Evolutionary conservation across 169 alveolate genomes (phyloP).

Genomic region (Amoebophrya sp.): DNA sequence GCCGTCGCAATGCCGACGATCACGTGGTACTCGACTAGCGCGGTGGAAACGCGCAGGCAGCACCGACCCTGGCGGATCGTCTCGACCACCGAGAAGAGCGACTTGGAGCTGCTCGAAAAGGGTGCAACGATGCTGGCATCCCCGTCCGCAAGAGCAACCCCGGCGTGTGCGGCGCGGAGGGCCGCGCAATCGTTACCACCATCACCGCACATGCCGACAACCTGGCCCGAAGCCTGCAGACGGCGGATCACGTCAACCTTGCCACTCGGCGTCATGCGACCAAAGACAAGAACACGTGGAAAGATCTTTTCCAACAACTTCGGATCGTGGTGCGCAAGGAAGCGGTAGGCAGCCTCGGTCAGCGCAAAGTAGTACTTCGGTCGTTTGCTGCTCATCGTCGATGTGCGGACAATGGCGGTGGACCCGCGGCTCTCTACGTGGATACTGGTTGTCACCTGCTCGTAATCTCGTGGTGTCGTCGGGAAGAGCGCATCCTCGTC

Average conservation of each 20-base stretch:
- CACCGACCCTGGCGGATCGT: slow-evolving; percentile 28
- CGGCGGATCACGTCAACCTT: slow-evolving; percentile 24
- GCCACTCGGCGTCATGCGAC: slow-evolving; percentile 29
- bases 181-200: slow-evolving; percentile 86
- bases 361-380: slow-evolving; percentile 26
- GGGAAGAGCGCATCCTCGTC: neutral
- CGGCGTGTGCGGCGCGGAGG: slow-evolving; percentile 70
- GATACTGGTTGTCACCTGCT: too few species aligned
- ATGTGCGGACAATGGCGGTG: neutral
- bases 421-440: neutral
- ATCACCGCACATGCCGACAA: slow-evolving; percentile 81
- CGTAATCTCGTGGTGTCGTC: too few species aligned
- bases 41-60: slow-evolving; percentile 24
- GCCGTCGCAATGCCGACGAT: neutral
- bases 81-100: slow-evolving; percentile 1
- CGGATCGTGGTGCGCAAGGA: neutral
- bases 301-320: neutral
- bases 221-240: neutral
- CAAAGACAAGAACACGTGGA: neutral
- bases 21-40: slow-evolving; percentile 21
- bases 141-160: slow-evolving; percentile 71
- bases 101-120: neutral
- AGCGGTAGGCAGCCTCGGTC: neutral
- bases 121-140: slow-evolving; percentile 81
- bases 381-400: neutral